Conservation (phyloP, 108 stramenopile species). For the Fistulifera solaris region DNA sequence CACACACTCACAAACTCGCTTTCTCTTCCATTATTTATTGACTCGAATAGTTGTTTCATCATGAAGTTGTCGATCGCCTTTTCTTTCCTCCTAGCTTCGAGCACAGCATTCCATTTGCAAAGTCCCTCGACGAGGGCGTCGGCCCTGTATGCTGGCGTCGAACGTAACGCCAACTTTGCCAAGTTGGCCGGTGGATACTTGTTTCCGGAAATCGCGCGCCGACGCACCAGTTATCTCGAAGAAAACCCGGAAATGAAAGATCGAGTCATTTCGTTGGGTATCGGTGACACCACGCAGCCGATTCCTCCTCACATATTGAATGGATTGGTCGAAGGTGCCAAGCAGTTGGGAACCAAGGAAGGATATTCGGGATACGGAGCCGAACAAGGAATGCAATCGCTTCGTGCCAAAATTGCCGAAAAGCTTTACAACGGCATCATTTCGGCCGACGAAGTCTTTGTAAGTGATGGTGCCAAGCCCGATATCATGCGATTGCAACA, state of each 20-base stretch:
- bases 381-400: slow-evolving; percentile 80
- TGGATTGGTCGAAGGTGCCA: slow-evolving; percentile 79
- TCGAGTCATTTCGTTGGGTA: slow-evolving; percentile 88
- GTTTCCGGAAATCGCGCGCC: slow-evolving; percentile 96
- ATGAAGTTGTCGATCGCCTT: too few species aligned
- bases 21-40: too few species aligned
- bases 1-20: too few species aligned
- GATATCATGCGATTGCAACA: slow-evolving; percentile 95
- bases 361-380: slow-evolving; percentile 94
- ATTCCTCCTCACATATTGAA: slow-evolving; percentile 89
- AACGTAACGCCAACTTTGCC: slow-evolving; percentile 84
- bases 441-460: slow-evolving; percentile 90
- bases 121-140: too few species aligned
- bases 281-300: slow-evolving; percentile 97
- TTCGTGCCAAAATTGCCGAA: slow-evolving; percentile 87
- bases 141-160: slow-evolving; percentile 26
- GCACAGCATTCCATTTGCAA: too few species aligned
- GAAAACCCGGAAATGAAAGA: slow-evolving; percentile 89
- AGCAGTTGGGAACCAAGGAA: slow-evolving; percentile 84
- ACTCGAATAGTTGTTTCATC: too few species aligned
- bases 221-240: slow-evolving; percentile 83
- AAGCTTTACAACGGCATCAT: slow-evolving; percentile 87
- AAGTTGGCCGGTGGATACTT: slow-evolving; percentile 87
- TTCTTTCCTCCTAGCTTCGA: too few species aligned
- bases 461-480: slow-evolving; percentile 96